Evolutionary conservation across 495 filamentous ascomycete species (phyloP), one percentile per base, ranked within the genome.

Genomic region (Neurospora hispaniola): DNA sequence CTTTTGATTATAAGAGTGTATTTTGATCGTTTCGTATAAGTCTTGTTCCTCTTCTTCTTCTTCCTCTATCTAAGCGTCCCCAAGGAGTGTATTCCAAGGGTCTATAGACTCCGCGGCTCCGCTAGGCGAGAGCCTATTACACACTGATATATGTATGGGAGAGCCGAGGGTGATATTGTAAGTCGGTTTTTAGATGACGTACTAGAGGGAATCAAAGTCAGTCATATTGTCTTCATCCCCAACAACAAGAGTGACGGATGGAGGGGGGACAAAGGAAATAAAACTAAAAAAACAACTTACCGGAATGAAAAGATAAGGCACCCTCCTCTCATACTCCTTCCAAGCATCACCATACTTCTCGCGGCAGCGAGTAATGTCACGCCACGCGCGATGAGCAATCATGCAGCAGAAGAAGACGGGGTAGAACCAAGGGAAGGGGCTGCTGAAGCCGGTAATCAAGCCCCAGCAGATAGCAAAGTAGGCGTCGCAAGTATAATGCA

Each of bases 341-440:
- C 96, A 99, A 59, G 92, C 90, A 70, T 94, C 91, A 39, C 96
- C 96, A 83, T 99, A 99, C 87, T 94, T 97, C 78, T 83, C 86
- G 48, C 89, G 86, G 83, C 96, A 99, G 72, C 90, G 86, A 76
- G 91, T 85, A 73, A 96, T 94, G 82, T 99, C 96, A 72, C 96
- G 88, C 79, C 85, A 85, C 27, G 93, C 91, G 72, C 96, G 92
- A 83, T 99, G 96, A 18, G 89, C 83, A 79, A 99, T 98, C 96
- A 99, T 98, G 77, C 82, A 84, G 35, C 86, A 83, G 80, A 99
- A 99, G 85, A 99, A 99, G 54, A 92, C 80, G 14, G 94, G 93
- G 78, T 98, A 97, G 81, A 99, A 99, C 94, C 95, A 99, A 3
- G 96, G 96, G 84, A 98, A 94, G 4, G 96, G 95, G 80, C 89